Evolutionary conservation across 768 basidiomycete species (phyloP), one percentile per base, ranked within the genome.

Genomic region (Collybia sp.): DNA sequence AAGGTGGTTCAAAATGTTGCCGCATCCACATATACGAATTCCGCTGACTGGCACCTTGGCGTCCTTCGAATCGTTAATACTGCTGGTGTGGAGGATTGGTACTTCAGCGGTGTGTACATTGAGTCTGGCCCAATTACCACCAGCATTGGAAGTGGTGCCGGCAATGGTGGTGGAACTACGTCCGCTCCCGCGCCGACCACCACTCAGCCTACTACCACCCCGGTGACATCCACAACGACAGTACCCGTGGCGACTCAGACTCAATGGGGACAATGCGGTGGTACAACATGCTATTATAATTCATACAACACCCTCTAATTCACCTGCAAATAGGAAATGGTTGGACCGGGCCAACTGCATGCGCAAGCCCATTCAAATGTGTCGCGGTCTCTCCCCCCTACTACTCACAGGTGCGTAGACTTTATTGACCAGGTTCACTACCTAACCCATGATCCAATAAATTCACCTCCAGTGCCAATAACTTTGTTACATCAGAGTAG

Each of bases 1-100:
- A 71, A 77, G 55, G 79, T 82, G 42, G 70, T 70, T 20, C 53
- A 66, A 25, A 74, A 76, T 60, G 52, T 73, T 15, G 60, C 70
- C 5, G 75, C 75, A 1, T 70, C 70, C 17, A 71, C 79, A 1
- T 78, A 70, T 10, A 82, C 80, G 42, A 79, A 81, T 62, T 79
- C 77, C 15, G 75, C 64, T 30, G 79, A 80, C 60, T 83, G 70
- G 67, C 82, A 82, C 63, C 65, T 83, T 41, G 80, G 79, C 34
- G 77, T 82, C 18, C 73, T 82, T 31, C 75, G 79, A 47, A 63
- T 83, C 49, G 67, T 73, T 16, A 76, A 73, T 57, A 68, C 59
- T 33, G 57, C 68, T 38, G 58, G 60, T 30, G 59, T 70, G 9
- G 80, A 80, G 58, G 76, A 82, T 53, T 83, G 72, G 71, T 82